phyloP scores from a whole-genome alignment of 176 grass and related monocot species.

The Phyllostachys edulis region DNA sequence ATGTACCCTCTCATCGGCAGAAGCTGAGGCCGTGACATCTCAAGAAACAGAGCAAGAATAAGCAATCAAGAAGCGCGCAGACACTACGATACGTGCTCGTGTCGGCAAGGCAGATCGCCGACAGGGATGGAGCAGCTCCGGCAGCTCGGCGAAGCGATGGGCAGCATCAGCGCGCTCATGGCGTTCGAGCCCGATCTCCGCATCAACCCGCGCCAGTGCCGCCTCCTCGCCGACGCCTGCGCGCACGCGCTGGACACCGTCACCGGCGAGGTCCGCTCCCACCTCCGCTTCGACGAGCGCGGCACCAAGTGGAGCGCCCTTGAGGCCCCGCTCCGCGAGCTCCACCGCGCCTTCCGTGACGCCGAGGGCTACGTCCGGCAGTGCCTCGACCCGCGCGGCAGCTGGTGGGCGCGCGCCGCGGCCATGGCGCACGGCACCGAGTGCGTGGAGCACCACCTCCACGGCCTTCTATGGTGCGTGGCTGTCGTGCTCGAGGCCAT shows the following conservation, averaged over 20 bases:
- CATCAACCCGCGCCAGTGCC: slow-evolving; percentile 80
- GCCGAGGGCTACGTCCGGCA: slow-evolving; percentile 66
- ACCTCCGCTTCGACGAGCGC: slow-evolving; percentile 79
- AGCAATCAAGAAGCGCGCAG: background rate
- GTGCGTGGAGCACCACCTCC: slow-evolving; percentile 72
- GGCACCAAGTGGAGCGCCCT: slow-evolving; percentile 71
- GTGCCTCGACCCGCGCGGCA: slow-evolving; percentile 57
- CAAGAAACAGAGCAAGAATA: background rate
- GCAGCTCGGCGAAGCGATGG: slow-evolving; percentile 68
- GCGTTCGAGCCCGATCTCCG: slow-evolving; percentile 70
- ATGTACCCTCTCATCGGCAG: slow-evolving; percentile 18
- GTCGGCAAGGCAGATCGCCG: background rate
- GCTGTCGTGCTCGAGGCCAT: slow-evolving; percentile 75
- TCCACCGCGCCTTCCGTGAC: slow-evolving; percentile 76
- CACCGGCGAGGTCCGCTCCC: slow-evolving; percentile 46
- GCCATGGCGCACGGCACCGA: slow-evolving; percentile 53
- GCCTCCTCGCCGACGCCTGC: slow-evolving; percentile 70
- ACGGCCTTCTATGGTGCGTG: slow-evolving; percentile 79
- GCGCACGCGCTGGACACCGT: slow-evolving; percentile 57
- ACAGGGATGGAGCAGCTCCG: slow-evolving; percentile 83
- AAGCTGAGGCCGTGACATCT: background rate
- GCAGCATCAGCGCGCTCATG: slow-evolving; percentile 66
- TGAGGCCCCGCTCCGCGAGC: slow-evolving; percentile 64
- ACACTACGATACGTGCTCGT: background rate
- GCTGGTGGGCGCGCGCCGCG: slow-evolving; percentile 79